Base-by-base conservation (phyloP, 768 basidiomycete genomes). In the Boletellus ananiceps region DNA sequence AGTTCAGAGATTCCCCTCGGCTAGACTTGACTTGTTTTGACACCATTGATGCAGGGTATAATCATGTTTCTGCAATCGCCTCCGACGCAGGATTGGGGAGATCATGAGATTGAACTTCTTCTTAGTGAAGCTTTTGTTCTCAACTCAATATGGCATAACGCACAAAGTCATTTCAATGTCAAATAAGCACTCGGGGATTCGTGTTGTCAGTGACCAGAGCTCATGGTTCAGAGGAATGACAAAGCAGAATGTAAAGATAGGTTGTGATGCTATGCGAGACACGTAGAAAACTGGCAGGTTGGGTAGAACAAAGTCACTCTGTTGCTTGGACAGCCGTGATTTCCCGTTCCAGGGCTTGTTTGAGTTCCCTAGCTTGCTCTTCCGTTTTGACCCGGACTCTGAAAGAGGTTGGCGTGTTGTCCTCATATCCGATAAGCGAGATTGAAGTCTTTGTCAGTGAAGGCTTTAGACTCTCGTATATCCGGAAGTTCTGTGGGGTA, bases 61-160 rank as follows among this genome's bases (percentile, higher is more conserved):
- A 98, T 99, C 66, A 98, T 99, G 88, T 99, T 96, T 72, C 77
- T 99, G 12, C 92, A 94, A 65, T 92, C 88, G 1, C 76, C 92
- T 4, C 92, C 92, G 13, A 94, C 92, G 6, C 90, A 93, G 63
- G 82, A 80, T 47, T 99, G 96, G 96, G 83, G 86, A 18, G 94
- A 98, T 66, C 88, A 94, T 59, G 93, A 98, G 62, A 86, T 98
- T 40, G 93, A 97, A 64, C 80, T 98, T 72, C 80, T 99, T 31
- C 82, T 99, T 40, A 91, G 88, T 60, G 91, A 97, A 70, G 95
- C 96, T 1, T 99, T 95, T 63, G 88, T 98, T 18, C 83, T 92
- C 58, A 90, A 85, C 57, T 91, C 87, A 25, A 87, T 88, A 69
- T 93, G 90, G 90, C 89, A 92, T 56, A 91, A 93, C 58, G 90